Evolutionary conservation across 2,329 filamentous ascomycete genomes (phyloP), one percentile per base, ranked within the genome.

Genomic region (Teratosphaeria destructans): DNA sequence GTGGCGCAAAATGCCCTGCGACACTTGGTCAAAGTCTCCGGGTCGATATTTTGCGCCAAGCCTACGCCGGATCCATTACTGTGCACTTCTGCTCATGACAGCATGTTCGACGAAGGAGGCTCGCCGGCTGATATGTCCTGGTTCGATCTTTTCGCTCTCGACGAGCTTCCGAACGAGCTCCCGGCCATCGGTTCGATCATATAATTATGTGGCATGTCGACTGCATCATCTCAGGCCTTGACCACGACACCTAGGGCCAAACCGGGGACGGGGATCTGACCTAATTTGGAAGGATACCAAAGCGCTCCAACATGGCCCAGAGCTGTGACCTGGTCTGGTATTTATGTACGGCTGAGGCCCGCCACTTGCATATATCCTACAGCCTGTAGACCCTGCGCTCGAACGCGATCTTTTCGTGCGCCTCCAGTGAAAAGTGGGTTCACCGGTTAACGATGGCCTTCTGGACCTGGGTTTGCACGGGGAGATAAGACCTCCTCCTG

Each of bases 1-100:
- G 85, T 90, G 37, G 88, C 89, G 1, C 80, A 78, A 53, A 82
- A 81, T 12, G 88, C 89, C 2, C 81, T 87, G 61, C 81, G 80
- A 3, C 89, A 94, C 72, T 86, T 95, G 16, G 85, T 85, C 65
- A 84, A 83, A 8, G 88, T 94, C 19, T 89, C 90, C 35, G 64
- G n/a, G 84, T 88, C 67, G 87, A 91, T 70, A 12, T 68, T 70
- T 60, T 60, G 60, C 7, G 49, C 65, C 35, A 58, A 57, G 16
- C 55, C 12, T 29, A 27, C 52, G 11, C 19, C 19, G n/a, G n/a
- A 23, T 27, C 35, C 59, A 3, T 56, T 61, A 35, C 23, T 49
- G 4, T 27, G 55, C 16, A 53, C 5, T n/a, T 63, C 62, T 27
- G 55, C 56, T 7, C 56, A 62, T 34, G 62, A 64, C 54, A 63